These are phyloP conservation scores for Fusarium temperatum DNA, from an alignment of 2,329 filamentous ascomycete species.

Conservation along the genomic window DNA sequence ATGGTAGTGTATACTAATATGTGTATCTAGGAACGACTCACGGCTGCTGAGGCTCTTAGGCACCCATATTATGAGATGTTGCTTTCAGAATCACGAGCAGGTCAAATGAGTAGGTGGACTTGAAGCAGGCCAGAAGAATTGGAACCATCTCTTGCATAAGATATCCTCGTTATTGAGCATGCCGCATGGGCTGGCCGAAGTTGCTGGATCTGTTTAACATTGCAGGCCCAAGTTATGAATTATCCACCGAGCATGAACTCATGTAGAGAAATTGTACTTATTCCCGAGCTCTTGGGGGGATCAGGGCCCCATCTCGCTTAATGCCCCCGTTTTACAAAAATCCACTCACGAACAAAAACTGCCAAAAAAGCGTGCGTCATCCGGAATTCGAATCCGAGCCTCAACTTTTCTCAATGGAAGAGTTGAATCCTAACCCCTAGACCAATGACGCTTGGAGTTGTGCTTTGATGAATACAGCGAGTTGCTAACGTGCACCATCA, in stretches of 20 bases:
- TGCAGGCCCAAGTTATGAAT: neutral
- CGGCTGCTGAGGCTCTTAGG: neutral
- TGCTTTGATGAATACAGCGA: neutral
- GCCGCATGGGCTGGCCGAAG: neutral
- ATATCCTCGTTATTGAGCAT: too few relatives aligned
- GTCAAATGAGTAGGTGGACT: neutral
- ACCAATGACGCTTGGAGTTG: slow-evolving; percentile 6
- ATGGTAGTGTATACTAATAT: accelerated
- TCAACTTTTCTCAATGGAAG: slow-evolving; percentile 25
- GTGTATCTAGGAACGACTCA: neutral
- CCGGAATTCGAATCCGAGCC: slow-evolving; percentile 27
- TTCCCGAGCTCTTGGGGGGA: neutral
- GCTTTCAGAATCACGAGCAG: neutral
- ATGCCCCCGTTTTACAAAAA: neutral
- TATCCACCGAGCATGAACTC: neutral
- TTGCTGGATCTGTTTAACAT: neutral
- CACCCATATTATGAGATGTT: neutral
- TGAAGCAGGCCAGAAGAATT: neutral
- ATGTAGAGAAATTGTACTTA: neutral
- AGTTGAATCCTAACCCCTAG: slow-evolving; percentile 28
- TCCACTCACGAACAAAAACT: neutral
- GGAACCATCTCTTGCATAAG: too few relatives aligned
- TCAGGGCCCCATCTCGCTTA: neutral
- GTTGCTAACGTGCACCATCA: neutral
- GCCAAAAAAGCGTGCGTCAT: slow-evolving; percentile 6